A percentile compares a stretch with the other conserved stretches of the same genome.
These are phyloP conservation scores for Thraustochytrium sp. DNA, from an alignment of 352 stramenopile species.

Conservation along the genomic window DNA sequence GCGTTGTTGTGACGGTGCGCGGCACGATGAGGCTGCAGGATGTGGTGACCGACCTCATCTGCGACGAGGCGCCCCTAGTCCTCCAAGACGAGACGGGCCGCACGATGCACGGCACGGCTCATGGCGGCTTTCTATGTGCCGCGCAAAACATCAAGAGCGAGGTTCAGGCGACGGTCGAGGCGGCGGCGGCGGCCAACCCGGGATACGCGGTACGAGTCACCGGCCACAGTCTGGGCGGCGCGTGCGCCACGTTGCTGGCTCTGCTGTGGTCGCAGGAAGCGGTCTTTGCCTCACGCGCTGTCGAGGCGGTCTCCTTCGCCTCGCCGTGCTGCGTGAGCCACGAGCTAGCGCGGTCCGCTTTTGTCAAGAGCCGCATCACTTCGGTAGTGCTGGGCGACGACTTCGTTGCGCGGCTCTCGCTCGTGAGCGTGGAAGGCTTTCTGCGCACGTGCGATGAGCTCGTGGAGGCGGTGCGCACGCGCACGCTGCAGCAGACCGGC, in stretches of 20 bases:
- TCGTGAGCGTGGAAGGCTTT: slow-evolving; percentile 6
- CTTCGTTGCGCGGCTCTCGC: background rate
- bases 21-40: slow-evolving; percentile 32
- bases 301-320: background rate
- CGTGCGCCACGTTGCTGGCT: slow-evolving; percentile 3
- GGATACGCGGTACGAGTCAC: background rate
- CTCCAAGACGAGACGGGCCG: background rate
- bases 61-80: background rate
- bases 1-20: slow-evolving; percentile 3
- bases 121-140: slow-evolving; percentile 1
- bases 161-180: background rate
- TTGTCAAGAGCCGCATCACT: background rate
- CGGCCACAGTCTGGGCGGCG: background rate
- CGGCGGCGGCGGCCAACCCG: background rate
- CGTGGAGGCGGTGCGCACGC: background rate
- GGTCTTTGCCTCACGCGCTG: background rate
- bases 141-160: background rate
- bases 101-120: background rate
- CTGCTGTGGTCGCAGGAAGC: background rate
- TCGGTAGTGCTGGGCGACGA: slow-evolving; percentile 5
- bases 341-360: background rate
- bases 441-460: background rate
- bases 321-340: background rate
- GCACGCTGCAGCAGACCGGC: background rate
- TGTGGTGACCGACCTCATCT: slow-evolving; percentile 26